These are phyloP conservation scores for Echites panduratus DNA, from an alignment of 257 asterid genomes.

Conservation along the genomic window DNA sequence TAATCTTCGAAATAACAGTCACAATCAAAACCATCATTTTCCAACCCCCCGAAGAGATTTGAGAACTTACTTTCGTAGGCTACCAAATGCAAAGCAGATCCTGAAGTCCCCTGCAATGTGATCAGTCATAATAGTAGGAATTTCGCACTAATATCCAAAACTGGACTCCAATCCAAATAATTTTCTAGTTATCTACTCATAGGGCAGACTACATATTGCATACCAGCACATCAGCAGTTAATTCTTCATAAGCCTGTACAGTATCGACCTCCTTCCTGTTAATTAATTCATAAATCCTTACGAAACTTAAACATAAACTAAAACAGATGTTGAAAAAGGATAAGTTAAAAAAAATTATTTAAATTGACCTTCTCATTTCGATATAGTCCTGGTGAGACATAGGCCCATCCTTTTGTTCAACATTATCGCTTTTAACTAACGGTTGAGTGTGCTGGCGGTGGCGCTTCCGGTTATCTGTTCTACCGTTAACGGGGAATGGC, in stretches of 20 bases:
- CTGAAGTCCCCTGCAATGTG: constrained; percentile 42
- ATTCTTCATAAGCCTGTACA: constrained; percentile 46
- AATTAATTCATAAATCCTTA: background rate
- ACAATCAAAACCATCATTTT: background rate
- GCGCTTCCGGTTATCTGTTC: constrained; percentile 37
- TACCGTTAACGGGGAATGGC: constrained; percentile 19
- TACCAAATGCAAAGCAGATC: constrained; percentile 47
- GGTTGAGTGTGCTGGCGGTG: constrained; percentile 31
- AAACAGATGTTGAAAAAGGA: background rate
- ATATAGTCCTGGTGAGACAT: constrained; percentile 79
- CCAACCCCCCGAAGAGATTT: constrained; percentile 1
- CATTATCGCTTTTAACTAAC: constrained; percentile 20
- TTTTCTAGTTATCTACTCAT: background rate
- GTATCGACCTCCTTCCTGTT: constrained; percentile 65
- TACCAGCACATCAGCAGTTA: constrained; percentile 68
- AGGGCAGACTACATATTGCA: background rate
- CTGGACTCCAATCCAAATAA: background rate
- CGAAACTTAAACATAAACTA: background rate
- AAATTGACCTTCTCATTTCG: constrained; percentile 48
- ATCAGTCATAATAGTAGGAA: constrained; percentile 12
- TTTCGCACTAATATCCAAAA: constrained; percentile 1
- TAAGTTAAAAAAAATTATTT: background rate
- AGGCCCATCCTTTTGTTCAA: constrained; percentile 43
- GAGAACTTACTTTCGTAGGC: constrained; percentile 65
- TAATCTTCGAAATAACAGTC: background rate